Conservation (phyloP, 306 rosid species). For the Malus asiatica region DNA sequence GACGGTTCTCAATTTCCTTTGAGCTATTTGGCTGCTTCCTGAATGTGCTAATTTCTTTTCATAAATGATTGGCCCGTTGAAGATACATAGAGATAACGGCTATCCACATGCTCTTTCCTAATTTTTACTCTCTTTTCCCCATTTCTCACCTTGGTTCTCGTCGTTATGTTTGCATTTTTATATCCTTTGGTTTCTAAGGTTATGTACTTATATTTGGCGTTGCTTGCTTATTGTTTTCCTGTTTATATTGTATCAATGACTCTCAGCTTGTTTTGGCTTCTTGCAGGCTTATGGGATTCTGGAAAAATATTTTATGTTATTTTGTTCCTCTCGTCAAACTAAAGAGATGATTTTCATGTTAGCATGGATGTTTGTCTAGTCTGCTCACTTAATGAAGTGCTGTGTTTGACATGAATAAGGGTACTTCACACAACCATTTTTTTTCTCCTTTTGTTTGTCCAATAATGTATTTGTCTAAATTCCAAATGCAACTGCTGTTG, state of each 20-base stretch:
- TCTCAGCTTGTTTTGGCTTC: constrained; percentile 17
- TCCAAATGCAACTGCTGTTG: constrained; percentile 26
- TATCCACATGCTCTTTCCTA: background rate
- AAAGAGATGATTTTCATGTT: constrained; percentile 16
- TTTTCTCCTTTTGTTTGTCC: constrained; percentile 1
- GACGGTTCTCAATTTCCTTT: background rate
- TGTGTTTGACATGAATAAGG: constrained; percentile 36
- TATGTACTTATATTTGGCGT: background rate
- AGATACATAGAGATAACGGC: background rate
- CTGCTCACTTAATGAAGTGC: constrained; percentile 12
- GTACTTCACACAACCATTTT: constrained; percentile 25
- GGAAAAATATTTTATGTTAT: constrained; percentile 11
- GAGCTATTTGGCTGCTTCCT: background rate
- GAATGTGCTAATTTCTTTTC: background rate
- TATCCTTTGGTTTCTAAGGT: background rate
- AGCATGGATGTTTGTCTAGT: constrained; percentile 14
- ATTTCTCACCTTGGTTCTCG: background rate
- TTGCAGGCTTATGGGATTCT: constrained; percentile 33
- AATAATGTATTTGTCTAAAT: constrained; percentile 19
- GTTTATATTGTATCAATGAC: constrained; percentile 5
- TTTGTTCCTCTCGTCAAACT: constrained; percentile 7
- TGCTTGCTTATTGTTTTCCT: background rate
- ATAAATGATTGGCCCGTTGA: background rate
- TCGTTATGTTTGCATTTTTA: constrained; percentile 2
- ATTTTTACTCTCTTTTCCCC: background rate